These are phyloP conservation scores for Combretum micranthum DNA, from an alignment of 345 rosid genomes.

Conservation along the genomic window DNA sequence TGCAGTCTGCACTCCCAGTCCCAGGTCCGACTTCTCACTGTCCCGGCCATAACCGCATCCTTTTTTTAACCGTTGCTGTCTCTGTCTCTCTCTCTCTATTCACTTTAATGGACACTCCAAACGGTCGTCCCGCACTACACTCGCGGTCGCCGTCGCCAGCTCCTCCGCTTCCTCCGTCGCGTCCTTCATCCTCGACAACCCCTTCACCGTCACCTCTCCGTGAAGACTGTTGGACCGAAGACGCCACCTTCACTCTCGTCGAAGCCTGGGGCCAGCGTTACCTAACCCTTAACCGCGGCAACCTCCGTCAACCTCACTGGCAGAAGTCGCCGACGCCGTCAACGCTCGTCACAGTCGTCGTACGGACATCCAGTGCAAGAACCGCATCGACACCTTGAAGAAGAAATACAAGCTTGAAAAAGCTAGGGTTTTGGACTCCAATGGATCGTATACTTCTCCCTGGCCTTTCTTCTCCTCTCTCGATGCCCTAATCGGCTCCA, in stretches of 20 bases:
- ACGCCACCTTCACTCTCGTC: conserved; percentile 61
- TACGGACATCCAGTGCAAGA: conserved; percentile 49
- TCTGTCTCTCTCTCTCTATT: no score
- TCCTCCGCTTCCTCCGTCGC: background rate
- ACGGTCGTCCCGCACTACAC: background rate
- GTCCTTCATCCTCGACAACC: conserved; percentile 11
- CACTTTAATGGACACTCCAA: no score
- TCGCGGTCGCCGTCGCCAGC: background rate
- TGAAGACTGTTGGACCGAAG: conserved; percentile 95
- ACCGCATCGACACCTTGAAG: conserved; percentile 50
- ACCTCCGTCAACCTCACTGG: conserved; percentile 67
- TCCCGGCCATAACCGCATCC: no score
- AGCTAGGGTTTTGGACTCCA: conserved; percentile 26
- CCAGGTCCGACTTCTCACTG: no score
- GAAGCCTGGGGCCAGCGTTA: conserved; percentile 87
- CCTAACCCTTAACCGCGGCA: conserved; percentile 65
- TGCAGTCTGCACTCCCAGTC: no score
- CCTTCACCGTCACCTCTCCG: conserved; percentile 35
- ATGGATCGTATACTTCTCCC: conserved; percentile 17
- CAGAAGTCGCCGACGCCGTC: conserved; percentile 48
- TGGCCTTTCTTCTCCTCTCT: conserved; percentile 37
- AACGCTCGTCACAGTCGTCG: conserved; percentile 38
- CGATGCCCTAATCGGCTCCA: conserved; percentile 33
- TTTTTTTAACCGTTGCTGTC: no score
- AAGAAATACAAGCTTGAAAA: conserved; percentile 46